Conservation (phyloP, 2,329 filamentous ascomycete genomes). For the Stenocarpella maydis region DNA sequence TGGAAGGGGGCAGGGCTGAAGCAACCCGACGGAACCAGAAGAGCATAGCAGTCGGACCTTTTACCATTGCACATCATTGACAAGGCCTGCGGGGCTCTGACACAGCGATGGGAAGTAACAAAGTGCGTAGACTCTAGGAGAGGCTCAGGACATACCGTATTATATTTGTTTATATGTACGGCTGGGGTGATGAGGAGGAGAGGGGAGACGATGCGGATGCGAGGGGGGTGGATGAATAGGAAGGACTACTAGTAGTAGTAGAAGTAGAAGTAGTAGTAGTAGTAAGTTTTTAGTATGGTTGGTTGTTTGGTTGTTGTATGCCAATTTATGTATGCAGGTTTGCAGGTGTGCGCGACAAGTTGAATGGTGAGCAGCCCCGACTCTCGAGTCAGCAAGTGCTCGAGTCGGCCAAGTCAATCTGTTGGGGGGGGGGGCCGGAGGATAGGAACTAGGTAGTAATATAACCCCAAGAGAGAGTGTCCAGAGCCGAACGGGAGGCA, state of each 20-base stretch:
- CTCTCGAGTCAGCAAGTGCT: slow-evolving; percentile 20
- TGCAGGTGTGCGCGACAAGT: background rate
- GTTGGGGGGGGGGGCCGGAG: too few relatives aligned
- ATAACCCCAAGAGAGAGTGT: slow-evolving; percentile 17
- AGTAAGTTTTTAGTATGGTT: background rate
- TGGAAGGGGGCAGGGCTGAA: slow-evolving; percentile 23
- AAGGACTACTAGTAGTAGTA: background rate
- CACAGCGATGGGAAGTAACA: background rate
- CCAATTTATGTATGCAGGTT: slow-evolving; percentile 3
- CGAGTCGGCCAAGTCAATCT: slow-evolving; percentile 16
- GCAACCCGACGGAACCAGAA: slow-evolving; percentile 49
- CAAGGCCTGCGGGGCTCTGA: slow-evolving; percentile 37
- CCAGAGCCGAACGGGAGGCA: slow-evolving; percentile 6
- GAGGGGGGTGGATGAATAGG: slow-evolving; percentile 8
- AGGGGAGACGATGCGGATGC: background rate
- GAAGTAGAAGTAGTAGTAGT: background rate
- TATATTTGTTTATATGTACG: background rate
- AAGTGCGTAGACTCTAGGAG: slow-evolving; percentile 20
- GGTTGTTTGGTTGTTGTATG: background rate
- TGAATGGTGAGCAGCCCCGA: slow-evolving; percentile 1
- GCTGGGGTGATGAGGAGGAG: background rate
- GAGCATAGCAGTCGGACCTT: slow-evolving; percentile 54
- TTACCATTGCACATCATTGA: slow-evolving; percentile 58
- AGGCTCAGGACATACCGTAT: slow-evolving; percentile 13
- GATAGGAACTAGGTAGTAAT: slow-evolving; percentile 20